Evolutionary conservation across 2,329 filamentous ascomycete genomes (phyloP).

Genomic region (Hypoxylon sp.): DNA sequence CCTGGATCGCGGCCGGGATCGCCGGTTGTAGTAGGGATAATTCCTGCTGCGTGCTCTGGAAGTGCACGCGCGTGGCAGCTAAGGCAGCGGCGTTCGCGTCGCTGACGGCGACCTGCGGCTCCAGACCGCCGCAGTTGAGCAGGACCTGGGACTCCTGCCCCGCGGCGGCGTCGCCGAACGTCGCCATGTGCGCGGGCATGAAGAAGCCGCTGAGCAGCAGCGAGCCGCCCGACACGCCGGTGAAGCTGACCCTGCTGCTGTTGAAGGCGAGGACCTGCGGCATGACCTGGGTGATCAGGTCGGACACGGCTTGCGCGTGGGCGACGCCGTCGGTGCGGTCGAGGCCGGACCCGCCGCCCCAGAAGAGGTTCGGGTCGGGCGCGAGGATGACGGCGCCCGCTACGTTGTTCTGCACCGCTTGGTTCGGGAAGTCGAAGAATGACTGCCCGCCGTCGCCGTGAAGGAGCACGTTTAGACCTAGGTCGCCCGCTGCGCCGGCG

Average conservation of each 20-base stretch:
- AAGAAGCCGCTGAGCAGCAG: conserved; percentile 71
- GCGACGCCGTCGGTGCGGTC: conserved; percentile 68
- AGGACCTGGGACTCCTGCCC: conserved; percentile 64
- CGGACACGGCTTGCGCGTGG: conserved; percentile 69
- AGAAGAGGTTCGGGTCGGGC: conserved; percentile 69
- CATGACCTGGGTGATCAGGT: conserved; percentile 65
- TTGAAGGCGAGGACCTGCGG: conserved; percentile 69
- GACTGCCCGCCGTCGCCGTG: conserved; percentile 73
- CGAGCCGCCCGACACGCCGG: conserved; percentile 69
- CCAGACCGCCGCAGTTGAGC: conserved; percentile 69
- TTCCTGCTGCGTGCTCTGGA: conserved; percentile 68
- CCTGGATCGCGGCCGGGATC: conserved; percentile 65
- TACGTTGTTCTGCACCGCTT: conserved; percentile 64
- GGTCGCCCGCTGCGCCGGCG: conserved; percentile 54
- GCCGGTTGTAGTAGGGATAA: conserved; percentile 63
- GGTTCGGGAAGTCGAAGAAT: conserved; percentile 71
- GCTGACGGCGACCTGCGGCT: conserved; percentile 67
- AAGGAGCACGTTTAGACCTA: conserved; percentile 70
- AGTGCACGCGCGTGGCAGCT: conserved; percentile 67
- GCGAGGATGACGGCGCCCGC: conserved; percentile 69
- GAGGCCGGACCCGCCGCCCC: conserved; percentile 68
- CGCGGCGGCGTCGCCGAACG: conserved; percentile 54
- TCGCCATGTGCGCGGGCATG: conserved; percentile 68
- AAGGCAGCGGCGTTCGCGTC: conserved; percentile 59
- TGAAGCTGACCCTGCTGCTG: conserved; percentile 67